Percentiles rank a stretch among this genome's conserved stretches.
These are phyloP conservation scores for Chrysanthemum seticuspe DNA, from an alignment of 129 eudicot genomes.

Conservation along the genomic window DNA sequence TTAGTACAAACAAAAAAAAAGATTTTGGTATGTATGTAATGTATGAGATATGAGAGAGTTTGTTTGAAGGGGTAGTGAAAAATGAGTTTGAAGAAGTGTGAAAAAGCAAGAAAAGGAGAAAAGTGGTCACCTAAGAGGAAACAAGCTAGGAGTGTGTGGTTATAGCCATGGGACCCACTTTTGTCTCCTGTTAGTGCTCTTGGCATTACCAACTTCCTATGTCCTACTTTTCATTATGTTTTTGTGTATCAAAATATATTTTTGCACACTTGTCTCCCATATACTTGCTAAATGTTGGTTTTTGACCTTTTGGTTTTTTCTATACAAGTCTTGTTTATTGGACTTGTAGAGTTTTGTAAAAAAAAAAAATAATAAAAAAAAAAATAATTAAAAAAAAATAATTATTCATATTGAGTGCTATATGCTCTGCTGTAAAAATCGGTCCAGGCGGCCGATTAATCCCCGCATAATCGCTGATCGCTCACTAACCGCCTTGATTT, in stretches of 20 bases:
- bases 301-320: background rate
- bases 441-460: too few species aligned
- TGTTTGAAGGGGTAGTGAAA: background rate
- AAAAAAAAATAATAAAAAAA: too few species aligned
- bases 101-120: conserved; percentile 32
- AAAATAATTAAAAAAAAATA: too few species aligned
- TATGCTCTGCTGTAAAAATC: too few species aligned
- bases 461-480: too few species aligned
- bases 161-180: conserved; percentile 45
- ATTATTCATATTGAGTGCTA: too few species aligned
- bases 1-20: background rate
- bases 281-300: background rate
- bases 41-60: background rate
- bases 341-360: background rate
- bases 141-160: conserved; percentile 43
- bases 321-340: background rate
- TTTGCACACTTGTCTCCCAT: conserved; percentile 18
- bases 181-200: conserved; percentile 73
- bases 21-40: background rate
- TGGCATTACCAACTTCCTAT: conserved; percentile 37
- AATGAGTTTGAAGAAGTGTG: conserved; percentile 21
- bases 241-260: background rate
- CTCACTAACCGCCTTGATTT: too few species aligned
- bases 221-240: conserved; percentile 31
- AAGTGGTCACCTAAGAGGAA: conserved; percentile 46